Base-by-base conservation (phyloP, 1,284 basidiomycete species). In the Erythrobasidium hasegawianum region DNA sequence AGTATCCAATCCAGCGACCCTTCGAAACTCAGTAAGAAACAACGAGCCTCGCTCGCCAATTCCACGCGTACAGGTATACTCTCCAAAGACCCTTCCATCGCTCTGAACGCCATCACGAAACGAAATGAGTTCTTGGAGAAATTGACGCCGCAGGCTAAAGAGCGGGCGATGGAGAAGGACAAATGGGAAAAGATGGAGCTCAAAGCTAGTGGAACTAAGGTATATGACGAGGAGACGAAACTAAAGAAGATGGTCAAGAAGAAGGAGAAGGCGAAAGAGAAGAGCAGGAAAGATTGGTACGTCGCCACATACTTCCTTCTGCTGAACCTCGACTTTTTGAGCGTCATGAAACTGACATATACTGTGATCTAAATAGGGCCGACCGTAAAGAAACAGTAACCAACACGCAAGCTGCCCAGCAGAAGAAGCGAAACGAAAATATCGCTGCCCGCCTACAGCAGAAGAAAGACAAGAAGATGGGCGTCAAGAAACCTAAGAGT, bases 231-330 rank as follows among this genome's bases (percentile, higher is more conserved):
- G 71, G 88, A 90, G 75, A 77, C 72, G 2, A 81, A 86, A 55
- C 77, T 97, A 72, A 93, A 92, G 81, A 95, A 94, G 80, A 90
- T 90, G 24, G 85, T 84, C 10, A 95, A 94, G 81, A 81, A 88
- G 76, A 86, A 88, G 72, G 92, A 94, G 78, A 93, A 93, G 78
- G 85, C 85, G 72, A 96, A 95, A 77, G 73, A 71, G 29, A 92
- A 89, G 81, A 85, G 85, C 69, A 88, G 88, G 76, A 87, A 88
- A 75, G 82, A 84, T 64, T 96, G 92, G 91, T 92, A 68, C 67
- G 87, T 81, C 27, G 40, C 18, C 3, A 26, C 13, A 41, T 26
- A 67, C 33, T 33, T 33, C 33, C 33, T 11, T 11, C 11, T 53
- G 11, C 27, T 49, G 16, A 22, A 45, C 40, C 52, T 71, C 59